Conservation (phyloP, 2,329 filamentous ascomycete genomes). For the Fusarium floridanum region DNA sequence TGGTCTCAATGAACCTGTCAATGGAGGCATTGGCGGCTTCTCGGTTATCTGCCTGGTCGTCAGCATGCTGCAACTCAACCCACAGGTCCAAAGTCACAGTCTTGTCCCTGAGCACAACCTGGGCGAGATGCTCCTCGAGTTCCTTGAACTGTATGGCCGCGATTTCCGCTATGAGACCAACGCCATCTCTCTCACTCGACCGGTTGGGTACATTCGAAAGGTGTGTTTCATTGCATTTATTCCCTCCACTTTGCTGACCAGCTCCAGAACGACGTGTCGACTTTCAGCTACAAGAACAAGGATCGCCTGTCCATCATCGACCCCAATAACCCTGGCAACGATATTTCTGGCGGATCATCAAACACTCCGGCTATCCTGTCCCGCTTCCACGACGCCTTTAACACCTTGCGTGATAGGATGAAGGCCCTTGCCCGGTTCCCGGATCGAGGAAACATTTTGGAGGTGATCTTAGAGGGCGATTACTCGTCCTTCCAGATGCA, state of each 20-base stretch:
- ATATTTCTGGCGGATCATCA: conserved; percentile 88
- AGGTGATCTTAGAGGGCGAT: conserved; percentile 79
- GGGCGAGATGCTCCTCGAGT: conserved; percentile 85
- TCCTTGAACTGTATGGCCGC: conserved; percentile 90
- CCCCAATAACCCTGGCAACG: conserved; percentile 86
- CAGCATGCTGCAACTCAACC: conserved; percentile 86
- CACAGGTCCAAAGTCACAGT: conserved; percentile 73
- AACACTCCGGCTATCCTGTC: conserved; percentile 76
- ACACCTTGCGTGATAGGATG: conserved; percentile 70
- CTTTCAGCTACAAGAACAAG: conserved; percentile 68
- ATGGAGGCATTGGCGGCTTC: conserved; percentile 92
- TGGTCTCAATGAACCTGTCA: conserved; percentile 90
- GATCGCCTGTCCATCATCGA: conserved; percentile 89
- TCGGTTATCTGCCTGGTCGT: conserved; percentile 94
- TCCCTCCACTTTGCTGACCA: conserved; percentile 1
- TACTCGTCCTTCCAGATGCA: conserved; percentile 81
- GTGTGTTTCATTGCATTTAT: conserved; percentile 57
- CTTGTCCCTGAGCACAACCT: conserved; percentile 75
- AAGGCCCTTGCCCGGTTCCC: conserved; percentile 57
- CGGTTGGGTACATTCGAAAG: conserved; percentile 80
- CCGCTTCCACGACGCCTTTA: conserved; percentile 77
- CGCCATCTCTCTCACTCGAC: conserved; percentile 82
- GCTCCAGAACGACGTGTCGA: conserved; percentile 57
- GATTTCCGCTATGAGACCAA: conserved; percentile 77
- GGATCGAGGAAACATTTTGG: conserved; percentile 66